Percentiles rank a stretch among this genome's conserved stretches.
Conservation (phyloP, 2,329 filamentous ascomycete species). For the Ascocoryne sarcoides region DNA sequence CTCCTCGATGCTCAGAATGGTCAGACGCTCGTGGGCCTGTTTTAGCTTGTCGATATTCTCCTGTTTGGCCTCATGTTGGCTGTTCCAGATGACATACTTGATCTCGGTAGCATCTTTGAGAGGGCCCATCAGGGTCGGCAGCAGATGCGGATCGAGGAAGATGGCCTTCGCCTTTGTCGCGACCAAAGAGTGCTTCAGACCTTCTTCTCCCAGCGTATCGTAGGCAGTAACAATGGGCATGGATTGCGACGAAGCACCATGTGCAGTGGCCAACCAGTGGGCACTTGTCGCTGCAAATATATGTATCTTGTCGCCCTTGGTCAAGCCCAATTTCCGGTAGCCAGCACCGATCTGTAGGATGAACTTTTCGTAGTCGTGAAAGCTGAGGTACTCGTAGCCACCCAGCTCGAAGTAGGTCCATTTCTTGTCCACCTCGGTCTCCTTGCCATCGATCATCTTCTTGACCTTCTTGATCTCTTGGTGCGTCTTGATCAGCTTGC, state of each 20-base stretch:
- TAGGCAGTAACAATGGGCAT: slow-evolving; percentile 90
- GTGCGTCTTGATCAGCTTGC: slow-evolving; percentile 65
- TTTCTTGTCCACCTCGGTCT: slow-evolving; percentile 72
- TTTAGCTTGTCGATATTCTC: slow-evolving; percentile 43
- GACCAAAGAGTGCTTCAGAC: slow-evolving; percentile 74
- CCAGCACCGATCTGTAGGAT: slow-evolving; percentile 59
- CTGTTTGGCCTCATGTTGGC: slow-evolving; percentile 38
- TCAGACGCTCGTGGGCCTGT: slow-evolving; percentile 44
- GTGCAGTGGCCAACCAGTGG: slow-evolving; percentile 41
- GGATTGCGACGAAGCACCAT: slow-evolving; percentile 63
- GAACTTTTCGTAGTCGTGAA: slow-evolving; percentile 65
- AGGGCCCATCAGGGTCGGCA: slow-evolving; percentile 48
- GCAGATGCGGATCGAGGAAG: slow-evolving; percentile 75
- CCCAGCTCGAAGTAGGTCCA: slow-evolving; percentile 83
- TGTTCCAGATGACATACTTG: slow-evolving; percentile 45
- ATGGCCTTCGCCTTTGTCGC: slow-evolving; percentile 75
- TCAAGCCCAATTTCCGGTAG: slow-evolving; percentile 61
- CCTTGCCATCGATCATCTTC: slow-evolving; percentile 72
- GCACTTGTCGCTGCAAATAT: slow-evolving; percentile 62
- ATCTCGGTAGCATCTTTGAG: slow-evolving; percentile 47
- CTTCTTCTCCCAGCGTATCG: slow-evolving; percentile 78
- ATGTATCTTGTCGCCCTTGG: slow-evolving; percentile 58
- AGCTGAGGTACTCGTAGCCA: slow-evolving; percentile 66
- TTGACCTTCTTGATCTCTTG: slow-evolving; percentile 79
- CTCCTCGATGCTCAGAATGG: slow-evolving; percentile 42